Evolutionary conservation across 148 eudicot species (phyloP).

Genomic region (Nyssa sinensis): DNA sequence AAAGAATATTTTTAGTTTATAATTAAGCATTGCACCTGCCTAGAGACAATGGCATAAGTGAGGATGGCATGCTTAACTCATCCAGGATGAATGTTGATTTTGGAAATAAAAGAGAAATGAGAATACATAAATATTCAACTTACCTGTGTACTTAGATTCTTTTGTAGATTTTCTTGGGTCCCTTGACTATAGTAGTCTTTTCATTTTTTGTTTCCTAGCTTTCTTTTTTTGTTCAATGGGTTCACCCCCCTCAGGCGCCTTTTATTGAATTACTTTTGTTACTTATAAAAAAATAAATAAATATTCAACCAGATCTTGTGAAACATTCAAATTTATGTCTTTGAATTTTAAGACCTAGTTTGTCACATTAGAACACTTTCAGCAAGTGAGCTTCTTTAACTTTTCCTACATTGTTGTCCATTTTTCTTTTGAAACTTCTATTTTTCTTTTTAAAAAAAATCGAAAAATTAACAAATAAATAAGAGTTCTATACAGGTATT

Average conservation of each 20-base stretch:
- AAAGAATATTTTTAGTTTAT: too few relatives aligned
- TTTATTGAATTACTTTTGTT: too few relatives aligned
- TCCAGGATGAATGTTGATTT: background rate
- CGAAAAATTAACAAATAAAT: background rate
- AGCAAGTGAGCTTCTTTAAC: background rate
- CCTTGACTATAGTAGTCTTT: too few relatives aligned
- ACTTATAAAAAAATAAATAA: background rate
- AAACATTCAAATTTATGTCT: background rate
- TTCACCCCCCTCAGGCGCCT: too few relatives aligned
- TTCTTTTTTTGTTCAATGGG: too few relatives aligned
- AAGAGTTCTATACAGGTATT: conserved; percentile 42
- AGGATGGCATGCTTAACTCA: background rate
- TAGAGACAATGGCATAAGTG: background rate
- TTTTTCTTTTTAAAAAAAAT: background rate
- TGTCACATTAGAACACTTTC: conserved; percentile 1
- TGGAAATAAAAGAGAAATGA: background rate
- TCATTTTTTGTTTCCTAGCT: too few relatives aligned
- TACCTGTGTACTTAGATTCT: too few relatives aligned
- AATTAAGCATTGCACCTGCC: background rate
- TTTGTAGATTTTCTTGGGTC: too few relatives aligned
- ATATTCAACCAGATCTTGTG: background rate
- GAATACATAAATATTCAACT: background rate
- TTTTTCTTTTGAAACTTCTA: background rate
- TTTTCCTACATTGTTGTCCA: background rate
- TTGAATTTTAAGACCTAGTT: background rate